phyloP scores from a whole-genome alignment of 768 basidiomycete species.

The Psilocybe tampanensis region DNA sequence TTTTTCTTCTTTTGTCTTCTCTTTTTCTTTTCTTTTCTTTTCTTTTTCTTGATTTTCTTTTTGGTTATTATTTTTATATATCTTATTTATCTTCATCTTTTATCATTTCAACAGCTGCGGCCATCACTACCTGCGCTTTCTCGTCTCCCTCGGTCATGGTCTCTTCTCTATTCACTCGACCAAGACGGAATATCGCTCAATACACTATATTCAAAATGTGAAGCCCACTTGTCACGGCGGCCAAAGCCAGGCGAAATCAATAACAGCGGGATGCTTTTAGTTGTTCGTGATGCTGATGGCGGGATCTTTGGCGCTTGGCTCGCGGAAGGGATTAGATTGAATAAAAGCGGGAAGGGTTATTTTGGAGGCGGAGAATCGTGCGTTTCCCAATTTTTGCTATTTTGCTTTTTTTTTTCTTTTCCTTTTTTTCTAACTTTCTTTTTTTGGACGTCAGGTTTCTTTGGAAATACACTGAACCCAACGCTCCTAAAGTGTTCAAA shows the following conservation, averaged over 20 bases:
- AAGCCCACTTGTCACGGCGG: slow-evolving; percentile 34
- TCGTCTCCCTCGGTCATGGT: slow-evolving; percentile 73
- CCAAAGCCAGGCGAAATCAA: slow-evolving; percentile 28
- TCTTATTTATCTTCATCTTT: neutral
- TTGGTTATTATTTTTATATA: neutral
- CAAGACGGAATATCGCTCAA: slow-evolving; percentile 93
- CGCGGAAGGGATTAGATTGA: slow-evolving; percentile 66
- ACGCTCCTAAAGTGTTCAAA: slow-evolving; percentile 65
- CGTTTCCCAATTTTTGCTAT: slow-evolving; percentile 21
- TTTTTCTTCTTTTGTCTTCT: neutral
- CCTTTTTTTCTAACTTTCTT: neutral
- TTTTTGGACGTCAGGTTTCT: slow-evolving; percentile 56
- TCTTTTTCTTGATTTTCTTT: neutral
- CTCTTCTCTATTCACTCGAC: slow-evolving; percentile 86
- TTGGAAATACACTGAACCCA: slow-evolving; percentile 60
- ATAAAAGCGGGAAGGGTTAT: slow-evolving; percentile 67
- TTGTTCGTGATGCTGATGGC: slow-evolving; percentile 64
- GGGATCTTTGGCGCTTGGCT: slow-evolving; percentile 83
- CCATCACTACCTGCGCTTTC: slow-evolving; percentile 72
- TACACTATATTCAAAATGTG: slow-evolving; percentile 78
- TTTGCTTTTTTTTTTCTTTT: neutral
- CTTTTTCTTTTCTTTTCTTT: neutral
- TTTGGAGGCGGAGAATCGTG: slow-evolving; percentile 90
- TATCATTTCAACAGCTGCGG: slow-evolving; percentile 54
- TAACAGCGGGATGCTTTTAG: slow-evolving; percentile 53